Conservation (phyloP, 768 basidiomycete species). For the Boletus fagicola region DNA sequence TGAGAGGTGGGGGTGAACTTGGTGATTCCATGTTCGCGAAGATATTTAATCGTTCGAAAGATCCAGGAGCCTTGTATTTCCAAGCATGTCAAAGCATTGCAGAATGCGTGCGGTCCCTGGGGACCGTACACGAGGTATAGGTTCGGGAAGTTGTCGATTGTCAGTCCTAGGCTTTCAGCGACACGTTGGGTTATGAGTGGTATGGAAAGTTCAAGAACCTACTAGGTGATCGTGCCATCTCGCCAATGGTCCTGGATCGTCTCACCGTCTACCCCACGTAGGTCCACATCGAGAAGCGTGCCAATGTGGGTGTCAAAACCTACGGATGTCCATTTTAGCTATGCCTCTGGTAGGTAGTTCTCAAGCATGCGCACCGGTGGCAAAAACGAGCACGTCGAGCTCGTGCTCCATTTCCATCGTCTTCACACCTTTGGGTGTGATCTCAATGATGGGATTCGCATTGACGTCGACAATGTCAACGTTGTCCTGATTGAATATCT, state of each 20-base stretch:
- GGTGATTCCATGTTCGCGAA: constrained; percentile 6
- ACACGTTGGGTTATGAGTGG: neutral
- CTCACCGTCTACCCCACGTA: constrained; percentile 10
- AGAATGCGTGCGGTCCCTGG: constrained; percentile 11
- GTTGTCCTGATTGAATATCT: constrained; percentile 3
- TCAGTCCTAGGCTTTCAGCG: constrained; percentile 6
- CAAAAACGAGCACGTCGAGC: constrained; percentile 10
- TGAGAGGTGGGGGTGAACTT: constrained; percentile 10
- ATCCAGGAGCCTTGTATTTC: constrained; percentile 11
- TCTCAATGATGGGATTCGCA: constrained; percentile 6
- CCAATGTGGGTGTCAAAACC: constrained; percentile 1
- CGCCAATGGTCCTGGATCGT: constrained; percentile 17
- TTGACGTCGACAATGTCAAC: constrained; percentile 15
- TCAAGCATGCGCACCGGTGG: constrained; percentile 1
- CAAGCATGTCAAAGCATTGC: constrained; percentile 10
- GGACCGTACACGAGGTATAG: constrained; percentile 17
- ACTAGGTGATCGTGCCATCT: constrained; percentile 18
- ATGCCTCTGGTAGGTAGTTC: too few species aligned
- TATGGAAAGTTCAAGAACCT: neutral
- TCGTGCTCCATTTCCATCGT: constrained; percentile 8
- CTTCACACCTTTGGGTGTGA: constrained; percentile 8
- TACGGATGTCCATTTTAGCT: neutral
- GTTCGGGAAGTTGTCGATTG: constrained; percentile 18
- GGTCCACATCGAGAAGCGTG: constrained; percentile 5
- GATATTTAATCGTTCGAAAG: constrained; percentile 13